Conservation (phyloP, 768 basidiomycete genomes). For the Auricularia auricula-judae region DNA sequence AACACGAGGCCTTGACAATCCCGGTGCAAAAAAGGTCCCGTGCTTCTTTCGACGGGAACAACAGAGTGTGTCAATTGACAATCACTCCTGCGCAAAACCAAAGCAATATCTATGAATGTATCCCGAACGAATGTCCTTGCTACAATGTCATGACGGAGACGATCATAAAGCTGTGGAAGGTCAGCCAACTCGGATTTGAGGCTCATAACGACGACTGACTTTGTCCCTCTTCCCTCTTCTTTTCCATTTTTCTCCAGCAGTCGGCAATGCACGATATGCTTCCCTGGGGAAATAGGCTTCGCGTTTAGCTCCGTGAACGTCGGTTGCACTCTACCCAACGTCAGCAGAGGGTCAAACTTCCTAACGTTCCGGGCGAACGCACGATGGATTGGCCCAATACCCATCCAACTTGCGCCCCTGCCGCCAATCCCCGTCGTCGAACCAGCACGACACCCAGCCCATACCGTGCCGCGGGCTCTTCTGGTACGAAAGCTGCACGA, state of each 20-base stretch:
- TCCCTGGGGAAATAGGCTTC: neutral
- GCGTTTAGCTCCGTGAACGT: neutral
- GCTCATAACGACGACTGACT: neutral
- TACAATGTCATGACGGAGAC: neutral
- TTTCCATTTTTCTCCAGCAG: neutral
- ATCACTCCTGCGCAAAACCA: no score
- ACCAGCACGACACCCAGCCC: conserved; percentile 1
- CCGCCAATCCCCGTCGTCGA: neutral
- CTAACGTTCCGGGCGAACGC: no score
- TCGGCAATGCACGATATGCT: neutral
- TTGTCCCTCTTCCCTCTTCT: neutral
- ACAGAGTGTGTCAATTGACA: no score
- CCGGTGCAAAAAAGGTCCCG: no score
- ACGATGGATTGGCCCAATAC: neutral
- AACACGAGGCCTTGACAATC: no score
- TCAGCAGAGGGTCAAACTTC: neutral
- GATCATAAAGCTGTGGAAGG: neutral
- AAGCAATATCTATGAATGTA: no score
- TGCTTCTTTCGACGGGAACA: no score
- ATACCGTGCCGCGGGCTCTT: neutral
- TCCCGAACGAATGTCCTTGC: no score
- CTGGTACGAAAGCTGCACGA: neutral
- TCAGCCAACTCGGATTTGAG: neutral
- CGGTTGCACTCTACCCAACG: neutral
- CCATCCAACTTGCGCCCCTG: neutral